phyloP scores from a whole-genome alignment of 1,284 basidiomycete genomes.

The Rhodotorula sp. region DNA sequence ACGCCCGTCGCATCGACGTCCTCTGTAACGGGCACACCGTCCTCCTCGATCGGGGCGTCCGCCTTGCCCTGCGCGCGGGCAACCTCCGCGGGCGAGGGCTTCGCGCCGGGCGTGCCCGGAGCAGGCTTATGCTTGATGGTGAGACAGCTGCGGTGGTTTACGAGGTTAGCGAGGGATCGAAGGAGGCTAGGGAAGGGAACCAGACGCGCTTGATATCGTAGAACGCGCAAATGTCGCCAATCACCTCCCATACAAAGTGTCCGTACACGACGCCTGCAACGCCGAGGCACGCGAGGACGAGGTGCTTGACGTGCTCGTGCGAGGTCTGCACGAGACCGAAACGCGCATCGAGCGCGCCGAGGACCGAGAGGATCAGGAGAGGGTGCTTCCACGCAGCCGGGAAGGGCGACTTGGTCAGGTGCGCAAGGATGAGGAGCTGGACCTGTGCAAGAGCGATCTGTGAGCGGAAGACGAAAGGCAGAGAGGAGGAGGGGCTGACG shows the following conservation, averaged over 20 bases:
- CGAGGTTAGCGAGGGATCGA: neutral
- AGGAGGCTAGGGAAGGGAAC: neutral
- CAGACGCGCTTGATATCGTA: slow-evolving; percentile 46
- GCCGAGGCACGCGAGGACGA: slow-evolving; percentile 36
- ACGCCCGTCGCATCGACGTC: slow-evolving; percentile 12
- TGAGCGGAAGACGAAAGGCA: neutral
- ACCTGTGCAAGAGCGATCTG: slow-evolving; percentile 49
- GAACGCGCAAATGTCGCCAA: slow-evolving; percentile 45
- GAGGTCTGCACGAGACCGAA: slow-evolving; percentile 25
- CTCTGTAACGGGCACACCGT: slow-evolving; percentile 5
- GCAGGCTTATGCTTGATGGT: slow-evolving; percentile 41
- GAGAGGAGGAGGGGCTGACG: slow-evolving; percentile 48
- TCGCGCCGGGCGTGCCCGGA: neutral
- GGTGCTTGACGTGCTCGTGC: slow-evolving; percentile 21
- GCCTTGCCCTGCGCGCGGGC: slow-evolving; percentile 14
- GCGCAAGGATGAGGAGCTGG: slow-evolving; percentile 87
- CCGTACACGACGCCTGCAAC: slow-evolving; percentile 38
- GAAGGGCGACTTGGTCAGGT: slow-evolving; percentile 82
- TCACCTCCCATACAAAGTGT: slow-evolving; percentile 46
- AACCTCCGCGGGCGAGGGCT: slow-evolving; percentile 22
- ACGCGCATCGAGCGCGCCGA: slow-evolving; percentile 82
- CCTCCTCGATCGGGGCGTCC: slow-evolving; percentile 5
- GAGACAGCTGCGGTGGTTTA: slow-evolving; percentile 27
- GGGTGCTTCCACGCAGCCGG: slow-evolving; percentile 65
- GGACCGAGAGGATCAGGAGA: slow-evolving; percentile 77